Evolutionary conservation across 2,329 filamentous ascomycete species (phyloP), one percentile per base, ranked within the genome.

Genomic region (Aspergillus sp.): DNA sequence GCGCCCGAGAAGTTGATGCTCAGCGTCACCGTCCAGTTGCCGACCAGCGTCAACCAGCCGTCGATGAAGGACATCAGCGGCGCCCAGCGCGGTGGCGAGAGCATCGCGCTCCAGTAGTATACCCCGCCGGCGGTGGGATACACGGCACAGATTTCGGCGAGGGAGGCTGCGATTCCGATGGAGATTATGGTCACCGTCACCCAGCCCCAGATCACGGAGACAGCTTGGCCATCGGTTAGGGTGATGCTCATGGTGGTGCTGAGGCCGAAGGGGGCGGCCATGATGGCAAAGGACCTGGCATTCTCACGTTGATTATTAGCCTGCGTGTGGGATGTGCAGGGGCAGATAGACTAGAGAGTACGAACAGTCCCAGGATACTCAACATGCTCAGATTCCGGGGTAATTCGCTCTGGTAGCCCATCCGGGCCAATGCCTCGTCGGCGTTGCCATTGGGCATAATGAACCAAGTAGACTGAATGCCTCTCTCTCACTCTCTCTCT

Each of bases 1-100:
- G 82, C 85, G 3, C 86, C 88, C 5, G 76, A 79, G 59, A 88
- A 88, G 60, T 85, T 86, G 66, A 88, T 86, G 35, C 73, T 77
- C 12, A 80, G 65, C 0, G 77, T 80, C 29, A 80, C 76, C 0
- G 83, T 86, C 83, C 83, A 87, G 62, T 87, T 87, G 0, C 84
- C 84, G 2, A 87, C 82, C 0, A 87, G 71, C 0, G 82, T 85
- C 46, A 85, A 62, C 83, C 84, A 87, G 9, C 83, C 83, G 4
- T 82, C 83, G 29, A 85, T 78, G 73, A 82, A 87, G 7, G 76
- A 80, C 42, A 83, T 79, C 45, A 86, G 73, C 2, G 82, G 82
- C 4, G 82, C 81, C 70, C 78, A 86, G 60, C 81, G 71, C 35
- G 73, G 75, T 0, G 81, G 83, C 1, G 77, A 75, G 26, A 87